Evolutionary conservation across 2,329 filamentous ascomycete species (phyloP).

Genomic region (Zarea fungicola): DNA sequence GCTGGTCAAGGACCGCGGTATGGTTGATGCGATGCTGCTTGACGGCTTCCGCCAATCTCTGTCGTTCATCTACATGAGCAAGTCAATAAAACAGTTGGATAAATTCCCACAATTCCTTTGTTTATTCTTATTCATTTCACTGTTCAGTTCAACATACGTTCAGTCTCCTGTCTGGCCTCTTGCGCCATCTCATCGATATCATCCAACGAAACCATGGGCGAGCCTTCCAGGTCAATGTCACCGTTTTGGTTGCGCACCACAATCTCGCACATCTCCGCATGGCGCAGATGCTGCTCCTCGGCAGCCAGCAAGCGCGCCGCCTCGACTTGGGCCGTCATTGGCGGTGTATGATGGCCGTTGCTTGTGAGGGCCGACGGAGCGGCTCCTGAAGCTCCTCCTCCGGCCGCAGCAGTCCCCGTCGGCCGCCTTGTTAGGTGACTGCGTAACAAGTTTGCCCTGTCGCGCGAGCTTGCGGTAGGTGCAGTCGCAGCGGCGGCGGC

Average conservation of each 20-base stretch:
- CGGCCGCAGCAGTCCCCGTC: constrained; percentile 29
- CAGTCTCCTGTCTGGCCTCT: constrained; percentile 53
- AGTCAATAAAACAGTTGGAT: constrained; percentile 7
- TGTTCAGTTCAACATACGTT: constrained; percentile 43
- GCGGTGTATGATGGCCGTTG: no score
- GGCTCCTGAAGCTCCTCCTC: no score
- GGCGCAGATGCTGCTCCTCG: constrained; percentile 18
- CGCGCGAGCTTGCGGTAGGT: not conserved
- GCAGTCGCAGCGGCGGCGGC: not conserved
- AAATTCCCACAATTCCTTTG: no score
- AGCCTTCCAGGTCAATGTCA: constrained; percentile 56
- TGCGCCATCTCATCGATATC: constrained; percentile 50
- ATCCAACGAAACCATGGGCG: constrained; percentile 47
- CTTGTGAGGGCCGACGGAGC: no score
- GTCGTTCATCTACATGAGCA: constrained; percentile 47
- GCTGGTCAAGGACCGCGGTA: constrained; percentile 53
- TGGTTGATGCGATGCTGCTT: constrained; percentile 55
- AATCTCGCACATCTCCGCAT: constrained; percentile 49
- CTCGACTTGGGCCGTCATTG: constrained; percentile 31
- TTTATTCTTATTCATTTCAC: no score
- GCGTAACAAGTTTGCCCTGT: constrained; percentile 49
- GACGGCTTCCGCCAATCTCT: constrained; percentile 55
- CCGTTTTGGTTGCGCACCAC: constrained; percentile 59
- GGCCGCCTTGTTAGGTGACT: constrained; percentile 53
- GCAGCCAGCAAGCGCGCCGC: constrained; percentile 45